A percentile compares a stretch with the other conserved stretches of the same genome.
These are phyloP conservation scores for Rosa hybrid DNA, from an alignment of 331 rosid species.

Conservation along the genomic window DNA sequence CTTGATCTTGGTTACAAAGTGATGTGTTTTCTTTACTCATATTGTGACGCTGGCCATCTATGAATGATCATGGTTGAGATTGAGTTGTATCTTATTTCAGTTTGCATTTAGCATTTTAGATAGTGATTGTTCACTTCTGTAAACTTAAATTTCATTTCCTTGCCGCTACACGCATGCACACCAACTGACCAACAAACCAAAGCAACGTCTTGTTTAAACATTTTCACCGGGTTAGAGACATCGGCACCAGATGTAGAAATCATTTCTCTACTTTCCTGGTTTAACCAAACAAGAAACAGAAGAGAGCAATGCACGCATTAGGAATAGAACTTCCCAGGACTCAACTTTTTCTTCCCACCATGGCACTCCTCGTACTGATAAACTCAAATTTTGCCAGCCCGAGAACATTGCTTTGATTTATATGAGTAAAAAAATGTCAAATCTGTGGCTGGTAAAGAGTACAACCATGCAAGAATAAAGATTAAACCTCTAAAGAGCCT, in stretches of 20 bases:
- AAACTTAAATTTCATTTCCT: too few relatives aligned
- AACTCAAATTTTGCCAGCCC: background rate
- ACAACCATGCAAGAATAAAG: background rate
- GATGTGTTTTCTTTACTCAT: too few relatives aligned
- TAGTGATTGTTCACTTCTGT: background rate
- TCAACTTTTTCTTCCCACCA: background rate
- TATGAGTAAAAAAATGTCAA: too few relatives aligned
- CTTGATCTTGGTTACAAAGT: background rate
- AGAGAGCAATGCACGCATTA: background rate
- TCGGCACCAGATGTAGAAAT: background rate
- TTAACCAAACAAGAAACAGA: background rate
- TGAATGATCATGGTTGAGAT: background rate
- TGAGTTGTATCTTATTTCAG: background rate
- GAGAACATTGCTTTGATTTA: background rate
- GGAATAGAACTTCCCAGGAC: background rate
- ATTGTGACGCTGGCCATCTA: background rate
- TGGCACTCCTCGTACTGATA: background rate
- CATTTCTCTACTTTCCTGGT: background rate
- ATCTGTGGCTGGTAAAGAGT: background rate
- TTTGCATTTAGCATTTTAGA: background rate
- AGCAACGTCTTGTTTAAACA: background rate
- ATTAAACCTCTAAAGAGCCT: background rate
- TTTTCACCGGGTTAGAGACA: background rate
- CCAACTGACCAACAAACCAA: background rate
- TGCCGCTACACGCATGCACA: background rate